These are phyloP conservation scores for Paxillus ammoniavirescens DNA, from an alignment of 768 basidiomycete species.

Conservation along the genomic window DNA sequence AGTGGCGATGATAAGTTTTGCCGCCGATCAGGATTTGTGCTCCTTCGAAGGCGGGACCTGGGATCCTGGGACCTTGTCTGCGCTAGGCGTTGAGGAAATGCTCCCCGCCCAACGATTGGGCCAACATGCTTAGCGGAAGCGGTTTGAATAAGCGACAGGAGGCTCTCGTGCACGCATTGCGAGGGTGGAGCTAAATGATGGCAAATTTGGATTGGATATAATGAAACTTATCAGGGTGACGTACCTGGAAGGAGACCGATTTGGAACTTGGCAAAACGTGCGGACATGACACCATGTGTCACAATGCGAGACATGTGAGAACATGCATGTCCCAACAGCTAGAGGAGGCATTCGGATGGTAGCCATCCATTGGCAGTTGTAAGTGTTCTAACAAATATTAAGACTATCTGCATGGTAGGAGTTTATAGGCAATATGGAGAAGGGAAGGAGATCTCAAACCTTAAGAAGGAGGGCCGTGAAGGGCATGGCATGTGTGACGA, in stretches of 20 bases:
- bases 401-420: too few species aligned
- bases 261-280: constrained; percentile 6
- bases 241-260: constrained; percentile 18
- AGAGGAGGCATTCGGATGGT: too few species aligned
- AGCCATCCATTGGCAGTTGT: too few species aligned
- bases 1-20: constrained; percentile 22
- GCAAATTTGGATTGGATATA: not conserved
- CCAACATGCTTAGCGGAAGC: not conserved
- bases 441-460: not conserved
- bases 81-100: not conserved
- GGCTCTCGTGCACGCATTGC: not conserved
- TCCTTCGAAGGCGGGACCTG: not conserved
- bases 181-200: not conserved
- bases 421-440: not conserved
- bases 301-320: constrained; percentile 10
- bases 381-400: too few species aligned
- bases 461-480: constrained; percentile 5
- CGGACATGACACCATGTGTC: constrained; percentile 10
- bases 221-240: not conserved
- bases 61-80: not conserved
- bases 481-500: constrained; percentile 6
- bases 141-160: not conserved
- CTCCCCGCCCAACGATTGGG: not conserved
- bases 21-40: constrained; percentile 9
- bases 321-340: not conserved